phyloP scores from a whole-genome alignment of 371 early-diverging fungal species.

The Haplosporangium sp. region DNA sequence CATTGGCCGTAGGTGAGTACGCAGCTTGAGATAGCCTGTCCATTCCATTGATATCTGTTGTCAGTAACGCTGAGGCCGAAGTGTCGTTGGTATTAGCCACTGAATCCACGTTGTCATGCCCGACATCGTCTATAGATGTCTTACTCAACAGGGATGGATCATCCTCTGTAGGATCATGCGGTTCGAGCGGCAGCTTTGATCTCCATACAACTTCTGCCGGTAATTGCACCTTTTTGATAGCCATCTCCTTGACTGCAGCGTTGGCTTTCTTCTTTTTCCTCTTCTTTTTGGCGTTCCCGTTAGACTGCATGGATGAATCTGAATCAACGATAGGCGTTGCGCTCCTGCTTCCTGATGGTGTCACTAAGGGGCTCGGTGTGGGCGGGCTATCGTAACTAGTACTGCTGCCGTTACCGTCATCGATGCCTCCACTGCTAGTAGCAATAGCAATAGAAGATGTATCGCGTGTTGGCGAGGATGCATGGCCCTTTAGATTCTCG shows the following conservation, averaged over 20 bases:
- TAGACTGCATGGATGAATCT: background rate
- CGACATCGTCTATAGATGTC: background rate
- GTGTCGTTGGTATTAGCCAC: background rate
- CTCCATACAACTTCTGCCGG: conserved; percentile 12
- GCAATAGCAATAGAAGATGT: background rate
- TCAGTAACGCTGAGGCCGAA: background rate
- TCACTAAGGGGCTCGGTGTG: background rate
- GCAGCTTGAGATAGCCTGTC: background rate
- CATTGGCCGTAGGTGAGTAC: no score
- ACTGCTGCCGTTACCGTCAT: background rate
- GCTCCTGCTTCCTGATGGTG: conserved; percentile 1
- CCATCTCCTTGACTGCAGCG: background rate
- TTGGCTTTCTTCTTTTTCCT: conserved; percentile 11
- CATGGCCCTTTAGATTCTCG: no score
- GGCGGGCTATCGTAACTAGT: conserved; percentile 1
- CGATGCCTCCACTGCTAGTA: conserved; percentile 3
- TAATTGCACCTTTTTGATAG: background rate
- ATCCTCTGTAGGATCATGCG: conserved; percentile 10
- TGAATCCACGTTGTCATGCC: background rate
- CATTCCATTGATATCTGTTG: background rate
- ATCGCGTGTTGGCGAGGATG: no score
- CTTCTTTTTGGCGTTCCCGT: background rate
- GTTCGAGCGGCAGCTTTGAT: conserved; percentile 6
- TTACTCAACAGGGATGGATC: background rate
- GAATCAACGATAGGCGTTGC: background rate